Percentiles rank a stretch among this genome's conserved stretches.
These are phyloP conservation scores for Epicoccum sorghinum DNA, from an alignment of 2,329 filamentous ascomycete genomes.

Conservation along the genomic window DNA sequence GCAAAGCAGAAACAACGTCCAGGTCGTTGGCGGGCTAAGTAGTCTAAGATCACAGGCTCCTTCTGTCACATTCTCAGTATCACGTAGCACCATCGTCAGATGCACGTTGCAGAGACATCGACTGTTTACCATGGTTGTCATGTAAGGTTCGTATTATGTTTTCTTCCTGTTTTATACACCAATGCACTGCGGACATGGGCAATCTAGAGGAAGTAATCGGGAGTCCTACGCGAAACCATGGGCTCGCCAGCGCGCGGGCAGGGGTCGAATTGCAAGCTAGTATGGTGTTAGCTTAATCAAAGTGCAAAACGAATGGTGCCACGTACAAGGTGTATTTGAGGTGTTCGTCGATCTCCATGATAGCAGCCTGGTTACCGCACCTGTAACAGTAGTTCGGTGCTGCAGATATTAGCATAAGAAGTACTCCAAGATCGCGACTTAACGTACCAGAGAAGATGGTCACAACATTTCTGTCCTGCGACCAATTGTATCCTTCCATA, in stretches of 20 bases:
- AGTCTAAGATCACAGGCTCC: background rate
- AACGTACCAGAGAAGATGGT: slow-evolving; percentile 80
- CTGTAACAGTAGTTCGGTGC: slow-evolving; percentile 87
- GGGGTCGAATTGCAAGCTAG: slow-evolving; percentile 97
- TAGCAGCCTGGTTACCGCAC: slow-evolving; percentile 98
- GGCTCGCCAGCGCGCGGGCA: slow-evolving; percentile 97
- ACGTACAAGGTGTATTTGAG: slow-evolving; percentile 99
- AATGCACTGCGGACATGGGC: slow-evolving; percentile 21
- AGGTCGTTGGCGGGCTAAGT: background rate
- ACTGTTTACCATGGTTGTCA: background rate
- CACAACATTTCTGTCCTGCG: slow-evolving; percentile 95
- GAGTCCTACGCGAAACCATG: slow-evolving; percentile 94
- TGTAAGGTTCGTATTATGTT: slow-evolving; percentile 8
- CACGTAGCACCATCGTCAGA: background rate
- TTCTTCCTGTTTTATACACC: slow-evolving; percentile 20
- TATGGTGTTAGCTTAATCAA: slow-evolving; percentile 32
- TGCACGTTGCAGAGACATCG: background rate
- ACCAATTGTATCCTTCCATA: slow-evolving; percentile 99
- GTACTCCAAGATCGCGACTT: background rate
- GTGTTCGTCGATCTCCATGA: slow-evolving; percentile 99
- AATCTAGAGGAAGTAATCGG: slow-evolving; percentile 94
- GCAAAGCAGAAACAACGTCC: slow-evolving; percentile 3
- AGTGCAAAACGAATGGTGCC: background rate
- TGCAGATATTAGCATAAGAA: slow-evolving; percentile 42
- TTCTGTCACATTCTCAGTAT: background rate